Base-by-base conservation (phyloP, 1,284 basidiomycete genomes). In the Ceratobasidium sp. region DNA sequence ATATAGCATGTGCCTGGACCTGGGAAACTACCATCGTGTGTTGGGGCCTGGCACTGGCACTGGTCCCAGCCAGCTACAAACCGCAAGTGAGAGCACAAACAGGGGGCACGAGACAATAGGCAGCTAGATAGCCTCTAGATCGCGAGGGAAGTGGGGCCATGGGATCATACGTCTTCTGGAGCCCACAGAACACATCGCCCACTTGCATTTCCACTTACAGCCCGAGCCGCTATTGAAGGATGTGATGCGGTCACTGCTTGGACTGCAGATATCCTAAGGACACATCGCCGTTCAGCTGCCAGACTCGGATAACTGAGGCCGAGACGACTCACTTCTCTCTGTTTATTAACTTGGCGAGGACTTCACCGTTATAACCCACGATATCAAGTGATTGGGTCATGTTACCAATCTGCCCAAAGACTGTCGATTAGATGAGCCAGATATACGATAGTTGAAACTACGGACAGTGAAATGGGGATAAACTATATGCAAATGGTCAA, bases 201-300 rank as follows among this genome's bases (percentile, higher is more conserved):
- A 71, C 86, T 89, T 0, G 76, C 90, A 73, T 90, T 92, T 41
- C 89, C 90, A 64, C 84, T 90, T 1, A 82, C 89, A 30, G 82
- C 87, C 23, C 90, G 82, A 73, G 89, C 89, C 2, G 88, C 80
- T 23, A 90, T 78, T 69, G 76, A 86, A 0, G 90, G 90, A 76
- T 92, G 90, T n/a, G 88, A 90, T 73, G 87, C 88, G 8, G 90
- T 90, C n/a, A 91, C 90, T 21, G 90, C 89, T 77, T 91, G 90
- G 1, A 87, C 86, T 0, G 90, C 90, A 23, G 87, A 84, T 68
- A 91, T 86, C 72, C 88, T 91, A 70, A 56, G 50, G 13, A 3
- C n/a, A 11, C 33, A 62, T 41, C n/a, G n/a, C 36, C 21, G 6
- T 30, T 62, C 14, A 39, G 39, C 30, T 11, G 19, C 14, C 8